phyloP scores from a whole-genome alignment of 768 basidiomycete genomes.

The Leucocoprinus leucothites region DNA sequence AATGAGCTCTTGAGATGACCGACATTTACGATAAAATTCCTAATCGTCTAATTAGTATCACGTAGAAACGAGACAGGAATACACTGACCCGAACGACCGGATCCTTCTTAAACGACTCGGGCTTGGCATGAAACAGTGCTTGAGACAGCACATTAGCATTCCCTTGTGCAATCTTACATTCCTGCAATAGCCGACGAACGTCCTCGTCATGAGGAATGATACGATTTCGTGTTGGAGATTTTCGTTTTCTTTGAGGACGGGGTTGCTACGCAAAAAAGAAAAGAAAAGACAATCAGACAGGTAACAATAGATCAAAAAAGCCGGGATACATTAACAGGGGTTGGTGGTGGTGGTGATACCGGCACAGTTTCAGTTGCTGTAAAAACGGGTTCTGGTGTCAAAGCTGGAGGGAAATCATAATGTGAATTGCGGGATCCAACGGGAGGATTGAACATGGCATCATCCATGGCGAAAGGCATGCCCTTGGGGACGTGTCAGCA shows the following conservation, averaged over 20 bases:
- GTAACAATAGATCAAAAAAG: slow-evolving; percentile 9
- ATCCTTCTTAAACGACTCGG: slow-evolving; percentile 63
- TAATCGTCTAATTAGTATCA: slow-evolving; percentile 26
- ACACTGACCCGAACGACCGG: slow-evolving; percentile 63
- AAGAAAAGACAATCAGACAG: background rate
- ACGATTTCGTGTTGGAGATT: slow-evolving; percentile 34
- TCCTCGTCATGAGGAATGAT: slow-evolving; percentile 79
- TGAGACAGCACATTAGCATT: slow-evolving; percentile 75
- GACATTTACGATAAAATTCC: slow-evolving; percentile 84
- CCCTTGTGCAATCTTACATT: slow-evolving; percentile 81
- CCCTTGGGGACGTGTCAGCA: slow-evolving; percentile 39
- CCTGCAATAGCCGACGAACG: slow-evolving; percentile 76
- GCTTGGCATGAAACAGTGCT: slow-evolving; percentile 64
- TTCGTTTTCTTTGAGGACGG: slow-evolving; percentile 32
- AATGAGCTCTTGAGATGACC: slow-evolving; percentile 80
- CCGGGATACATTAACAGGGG: slow-evolving; percentile 20
- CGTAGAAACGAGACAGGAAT: background rate
- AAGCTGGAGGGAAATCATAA: slow-evolving; percentile 34
- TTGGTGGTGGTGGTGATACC: slow-evolving; percentile 22
- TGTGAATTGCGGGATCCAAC: slow-evolving; percentile 36
- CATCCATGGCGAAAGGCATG: slow-evolving; percentile 73
- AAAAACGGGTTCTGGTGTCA: slow-evolving; percentile 32
- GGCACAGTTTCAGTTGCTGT: slow-evolving; percentile 20
- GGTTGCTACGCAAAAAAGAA: background rate
- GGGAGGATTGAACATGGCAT: slow-evolving; percentile 77